Base-by-base conservation (phyloP, 148 eudicot species). In the Amaranthus hypochondriacus region DNA sequence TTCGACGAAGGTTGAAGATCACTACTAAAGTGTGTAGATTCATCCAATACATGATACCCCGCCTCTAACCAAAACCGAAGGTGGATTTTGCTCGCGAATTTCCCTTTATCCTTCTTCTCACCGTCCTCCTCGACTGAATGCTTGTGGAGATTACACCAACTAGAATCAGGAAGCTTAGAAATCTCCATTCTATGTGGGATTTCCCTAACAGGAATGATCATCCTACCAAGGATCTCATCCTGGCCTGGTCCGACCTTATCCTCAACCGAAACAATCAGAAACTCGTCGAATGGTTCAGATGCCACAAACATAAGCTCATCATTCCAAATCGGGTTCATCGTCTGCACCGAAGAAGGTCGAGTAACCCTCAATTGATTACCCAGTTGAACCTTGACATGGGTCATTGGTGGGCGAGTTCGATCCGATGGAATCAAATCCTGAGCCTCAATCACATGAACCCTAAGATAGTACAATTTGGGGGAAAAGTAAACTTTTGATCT, bases 1-100 rank as follows among this genome's bases (percentile, higher is more conserved):
- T 92, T 95, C 4, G 96, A 86, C 0, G 98, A 90, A 0, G 98
- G 96, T 81, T 92, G 97, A 4, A 92, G 82, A 84, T 95, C 90
- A n/a, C 98, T 95, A 69, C 97, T 92, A 76, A 88, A 95, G 71
- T 87, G 97, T 0, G 98, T 92, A 0, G 97, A 85, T 80, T 95
- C 98, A 59, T 95, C 98, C 59, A 95, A 81, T 4, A 95, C 98
- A 75, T 95, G 98, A 81, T 95, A 95, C 56, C 93, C 98, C 0
- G 87, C 86, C 48, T 95, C 98, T 75, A 88, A 53, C 59, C 86
- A 86, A n/a, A 92, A 9, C 14, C 96, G 77, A 4, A 95, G 85
- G 54, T 81, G 94, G 44, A 95, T 79, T 74, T 90, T 86, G 76
- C 97, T 95, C 0, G 98, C 76, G 48, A 95, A 95, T 71, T 89